phyloP scores from a whole-genome alignment of 148 eudicot genomes.

The Persicaria maculosa region DNA sequence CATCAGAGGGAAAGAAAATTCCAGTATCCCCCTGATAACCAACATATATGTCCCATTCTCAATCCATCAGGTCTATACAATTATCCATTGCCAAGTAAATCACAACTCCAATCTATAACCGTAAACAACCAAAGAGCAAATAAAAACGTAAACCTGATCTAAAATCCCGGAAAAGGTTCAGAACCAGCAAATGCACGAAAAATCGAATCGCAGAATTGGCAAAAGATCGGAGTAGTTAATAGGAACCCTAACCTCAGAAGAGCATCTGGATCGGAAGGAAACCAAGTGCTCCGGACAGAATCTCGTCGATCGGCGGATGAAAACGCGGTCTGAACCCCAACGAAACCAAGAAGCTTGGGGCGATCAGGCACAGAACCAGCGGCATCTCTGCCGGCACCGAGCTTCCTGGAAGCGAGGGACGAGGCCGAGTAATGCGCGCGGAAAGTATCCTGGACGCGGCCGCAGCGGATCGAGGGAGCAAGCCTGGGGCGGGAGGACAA shows the following conservation, averaged over 20 bases:
- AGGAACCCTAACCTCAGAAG: slow-evolving; percentile 37
- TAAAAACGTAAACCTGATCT: neutral
- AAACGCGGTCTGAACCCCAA: slow-evolving; percentile 55
- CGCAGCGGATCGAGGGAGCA: slow-evolving; percentile 39
- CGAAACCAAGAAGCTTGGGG: slow-evolving; percentile 50
- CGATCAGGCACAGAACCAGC: slow-evolving; percentile 23
- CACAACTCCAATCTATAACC: neutral
- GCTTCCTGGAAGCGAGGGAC: slow-evolving; percentile 12
- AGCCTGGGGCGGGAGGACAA: slow-evolving; percentile 32
- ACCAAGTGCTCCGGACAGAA: slow-evolving; percentile 52
- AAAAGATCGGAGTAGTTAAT: neutral
- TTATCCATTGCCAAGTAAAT: neutral
- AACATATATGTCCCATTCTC: neutral
- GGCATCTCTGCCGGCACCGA: slow-evolving; percentile 15
- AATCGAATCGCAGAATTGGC: neutral
- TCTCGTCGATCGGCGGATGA: slow-evolving; percentile 32
- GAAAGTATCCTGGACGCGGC: slow-evolving; percentile 38
- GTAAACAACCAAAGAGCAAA: neutral
- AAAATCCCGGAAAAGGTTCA: neutral
- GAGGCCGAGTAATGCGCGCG: slow-evolving; percentile 33
- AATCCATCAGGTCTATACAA: neutral
- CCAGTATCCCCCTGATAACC: neutral
- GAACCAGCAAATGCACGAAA: neutral
- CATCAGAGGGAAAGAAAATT: neutral
- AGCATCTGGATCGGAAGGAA: slow-evolving; percentile 54